Percentiles rank a stretch among this genome's conserved stretches.
phyloP scores from a whole-genome alignment of 169 alveolate genomes.

The Cryptosporidium xiaoi region DNA sequence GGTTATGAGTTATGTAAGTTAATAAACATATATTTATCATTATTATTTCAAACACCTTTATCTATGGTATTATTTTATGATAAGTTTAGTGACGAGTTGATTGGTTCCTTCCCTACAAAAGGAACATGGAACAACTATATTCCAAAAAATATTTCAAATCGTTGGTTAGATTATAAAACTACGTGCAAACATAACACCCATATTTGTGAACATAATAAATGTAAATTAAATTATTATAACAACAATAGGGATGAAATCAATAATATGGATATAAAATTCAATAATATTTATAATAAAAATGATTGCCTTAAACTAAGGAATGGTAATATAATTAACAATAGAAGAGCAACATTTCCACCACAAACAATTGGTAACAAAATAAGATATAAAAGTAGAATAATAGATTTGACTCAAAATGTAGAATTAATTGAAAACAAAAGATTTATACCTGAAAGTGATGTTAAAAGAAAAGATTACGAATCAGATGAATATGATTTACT shows the following conservation, averaged over 20 bases:
- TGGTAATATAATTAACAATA: not conserved
- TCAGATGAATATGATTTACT: slow-evolving; percentile 35
- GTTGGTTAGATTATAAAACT: slow-evolving; percentile 61
- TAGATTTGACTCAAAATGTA: not conserved
- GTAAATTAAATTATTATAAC: not conserved
- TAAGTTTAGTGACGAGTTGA: slow-evolving; percentile 26
- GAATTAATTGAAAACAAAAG: not conserved
- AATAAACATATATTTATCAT: slow-evolving; percentile 42
- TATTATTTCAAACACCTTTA: slow-evolving; percentile 65
- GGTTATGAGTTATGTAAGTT: slow-evolving; percentile 64
- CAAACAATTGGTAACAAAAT: slow-evolving; percentile 19
- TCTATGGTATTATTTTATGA: slow-evolving; percentile 46
- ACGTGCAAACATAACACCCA: slow-evolving; percentile 45
- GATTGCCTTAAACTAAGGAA: not conserved
- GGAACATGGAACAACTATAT: slow-evolving; percentile 60
- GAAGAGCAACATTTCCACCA: slow-evolving; percentile 75
- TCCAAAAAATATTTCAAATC: slow-evolving; percentile 44
- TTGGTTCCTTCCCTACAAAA: slow-evolving; percentile 60
- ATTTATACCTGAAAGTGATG: not conserved
- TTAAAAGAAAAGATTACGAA: not conserved
- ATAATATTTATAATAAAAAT: not conserved
- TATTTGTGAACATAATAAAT: slow-evolving; percentile 26
- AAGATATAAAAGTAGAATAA: not conserved
- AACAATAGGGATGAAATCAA: not conserved
- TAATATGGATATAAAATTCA: not conserved